Conservation (phyloP, 345 rosid species). For the Conringia planisiliqua region DNA sequence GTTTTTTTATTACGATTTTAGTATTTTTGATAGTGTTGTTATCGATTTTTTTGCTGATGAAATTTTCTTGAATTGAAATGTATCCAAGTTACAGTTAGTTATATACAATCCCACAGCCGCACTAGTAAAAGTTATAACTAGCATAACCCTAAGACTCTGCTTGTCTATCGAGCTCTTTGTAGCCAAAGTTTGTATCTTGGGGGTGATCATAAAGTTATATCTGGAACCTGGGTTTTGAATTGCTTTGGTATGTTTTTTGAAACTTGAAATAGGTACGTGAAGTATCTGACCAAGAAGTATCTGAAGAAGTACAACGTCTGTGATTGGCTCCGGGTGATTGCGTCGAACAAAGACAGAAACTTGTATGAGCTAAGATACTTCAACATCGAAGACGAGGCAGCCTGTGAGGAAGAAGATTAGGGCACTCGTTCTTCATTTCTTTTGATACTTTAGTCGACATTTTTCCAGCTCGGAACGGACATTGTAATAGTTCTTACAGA, state of each 20-base stretch:
- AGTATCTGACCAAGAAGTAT: conserved; percentile 75
- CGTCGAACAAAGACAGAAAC: conserved; percentile 61
- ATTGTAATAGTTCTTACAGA: neutral
- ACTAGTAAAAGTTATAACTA: neutral
- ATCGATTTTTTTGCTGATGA: too few species aligned
- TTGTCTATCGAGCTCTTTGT: neutral
- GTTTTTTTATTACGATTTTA: neutral
- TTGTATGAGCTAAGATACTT: conserved; percentile 63
- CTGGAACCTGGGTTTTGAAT: neutral
- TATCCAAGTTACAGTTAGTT: neutral
- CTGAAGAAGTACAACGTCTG: conserved; percentile 61
- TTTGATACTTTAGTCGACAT: neutral
- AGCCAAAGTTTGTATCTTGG: too few species aligned
- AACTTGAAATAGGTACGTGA: conserved; percentile 43
- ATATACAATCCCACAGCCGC: neutral
- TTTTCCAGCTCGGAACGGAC: neutral
- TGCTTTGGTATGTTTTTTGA: neutral
- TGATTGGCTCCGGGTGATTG: conserved; percentile 75
- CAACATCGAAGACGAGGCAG: conserved; percentile 74
- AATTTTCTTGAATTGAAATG: neutral
- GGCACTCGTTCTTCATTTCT: neutral
- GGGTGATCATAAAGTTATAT: neutral
- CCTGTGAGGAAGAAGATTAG: conserved; percentile 54
- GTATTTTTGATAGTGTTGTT: too few species aligned
- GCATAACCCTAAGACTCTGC: neutral